These are phyloP conservation scores for Gaultheria prostrata DNA, from an alignment of 148 eudicot genomes.

Conservation along the genomic window DNA sequence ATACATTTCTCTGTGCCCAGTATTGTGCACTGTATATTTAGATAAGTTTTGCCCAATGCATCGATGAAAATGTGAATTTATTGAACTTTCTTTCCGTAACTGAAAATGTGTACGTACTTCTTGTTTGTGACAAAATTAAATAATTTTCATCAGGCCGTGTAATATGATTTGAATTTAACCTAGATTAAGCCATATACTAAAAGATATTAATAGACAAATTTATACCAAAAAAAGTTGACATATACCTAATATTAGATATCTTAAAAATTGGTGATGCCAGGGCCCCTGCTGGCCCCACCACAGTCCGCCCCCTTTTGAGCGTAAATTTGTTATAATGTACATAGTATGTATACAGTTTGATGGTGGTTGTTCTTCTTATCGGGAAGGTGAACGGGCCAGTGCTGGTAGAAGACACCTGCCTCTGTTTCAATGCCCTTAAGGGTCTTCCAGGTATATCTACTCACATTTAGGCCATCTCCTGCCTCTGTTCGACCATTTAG, in stretches of 20 bases:
- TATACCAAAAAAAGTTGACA: neutral
- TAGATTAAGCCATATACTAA: too few species aligned
- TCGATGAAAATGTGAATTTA: neutral
- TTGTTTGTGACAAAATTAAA: neutral
- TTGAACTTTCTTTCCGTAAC: neutral
- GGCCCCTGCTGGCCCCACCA: neutral
- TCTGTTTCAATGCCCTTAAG: conserved; percentile 85
- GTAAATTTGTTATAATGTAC: too few species aligned
- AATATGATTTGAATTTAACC: too few species aligned
- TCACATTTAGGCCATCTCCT: neutral
- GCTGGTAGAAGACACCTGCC: conserved; percentile 93
- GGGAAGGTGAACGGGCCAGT: conserved; percentile 87
- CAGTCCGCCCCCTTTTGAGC: neutral
- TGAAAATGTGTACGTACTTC: neutral
- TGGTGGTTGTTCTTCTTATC: neutral
- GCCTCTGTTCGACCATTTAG: neutral
- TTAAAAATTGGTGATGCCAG: neutral
- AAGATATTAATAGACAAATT: too few species aligned
- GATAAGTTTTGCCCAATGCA: neutral
- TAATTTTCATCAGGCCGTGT: too few species aligned
- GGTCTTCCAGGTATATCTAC: conserved; percentile 76
- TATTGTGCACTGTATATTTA: neutral
- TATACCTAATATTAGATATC: neutral
- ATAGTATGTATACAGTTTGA: neutral
- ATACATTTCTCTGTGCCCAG: neutral